Evolutionary conservation across 208 protist species (phyloP).

Genomic region (Wallacemonas sp.): DNA sequence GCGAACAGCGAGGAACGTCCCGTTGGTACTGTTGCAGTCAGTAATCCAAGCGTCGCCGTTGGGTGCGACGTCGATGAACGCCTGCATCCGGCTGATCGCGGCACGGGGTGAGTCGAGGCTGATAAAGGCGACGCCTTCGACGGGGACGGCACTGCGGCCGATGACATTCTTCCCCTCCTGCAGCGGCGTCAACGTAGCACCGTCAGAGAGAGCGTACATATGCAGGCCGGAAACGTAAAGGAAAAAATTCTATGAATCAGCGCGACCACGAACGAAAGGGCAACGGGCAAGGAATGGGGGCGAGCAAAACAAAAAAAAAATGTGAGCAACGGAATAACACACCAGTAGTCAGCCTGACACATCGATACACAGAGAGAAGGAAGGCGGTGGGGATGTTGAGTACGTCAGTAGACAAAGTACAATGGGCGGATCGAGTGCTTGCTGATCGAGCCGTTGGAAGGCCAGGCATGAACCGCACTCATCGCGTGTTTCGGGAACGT

Average conservation of each 20-base stretch:
- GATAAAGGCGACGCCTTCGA: constrained; percentile 68
- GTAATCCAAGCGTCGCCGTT: constrained; percentile 87
- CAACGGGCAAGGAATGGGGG: background rate
- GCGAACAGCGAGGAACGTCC: constrained; percentile 64
- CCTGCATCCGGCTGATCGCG: constrained; percentile 82
- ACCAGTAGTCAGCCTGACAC: too few relatives aligned
- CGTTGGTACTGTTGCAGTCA: constrained; percentile 89
- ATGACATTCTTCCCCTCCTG: constrained; percentile 73
- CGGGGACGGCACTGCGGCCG: constrained; percentile 46
- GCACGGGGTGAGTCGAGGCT: constrained; percentile 58
- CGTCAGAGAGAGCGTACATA: constrained; percentile 44
- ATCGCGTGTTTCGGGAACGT: too few relatives aligned
- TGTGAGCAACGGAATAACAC: too few relatives aligned
- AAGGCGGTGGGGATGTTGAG: too few relatives aligned
- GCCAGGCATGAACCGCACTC: too few relatives aligned
- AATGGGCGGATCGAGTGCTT: too few relatives aligned
- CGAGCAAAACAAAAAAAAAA: constrained; percentile 3
- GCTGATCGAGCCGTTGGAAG: too few relatives aligned
- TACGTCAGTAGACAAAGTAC: too few relatives aligned
- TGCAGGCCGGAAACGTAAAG: background rate
- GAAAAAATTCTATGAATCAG: too few relatives aligned
- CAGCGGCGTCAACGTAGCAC: constrained; percentile 28
- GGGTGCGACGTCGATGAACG: constrained; percentile 64
- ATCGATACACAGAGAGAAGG: too few relatives aligned
- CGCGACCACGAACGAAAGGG: background rate